Evolutionary conservation across 1,139 yeast genomes (phyloP).

Genomic region (Arxiozyma telluris): DNA sequence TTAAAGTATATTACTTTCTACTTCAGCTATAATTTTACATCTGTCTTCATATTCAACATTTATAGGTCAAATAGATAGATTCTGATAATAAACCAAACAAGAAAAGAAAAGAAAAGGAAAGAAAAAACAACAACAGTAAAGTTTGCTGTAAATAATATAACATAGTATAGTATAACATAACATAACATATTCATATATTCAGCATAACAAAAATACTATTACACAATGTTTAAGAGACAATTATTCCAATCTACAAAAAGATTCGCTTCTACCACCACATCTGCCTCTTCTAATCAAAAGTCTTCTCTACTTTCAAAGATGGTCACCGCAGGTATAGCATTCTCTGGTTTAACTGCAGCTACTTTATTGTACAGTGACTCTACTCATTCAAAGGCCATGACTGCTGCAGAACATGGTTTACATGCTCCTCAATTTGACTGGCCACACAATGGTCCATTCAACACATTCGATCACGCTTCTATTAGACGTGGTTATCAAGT

Average conservation of each 20-base stretch:
- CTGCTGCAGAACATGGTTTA: slow-evolving; percentile 98
- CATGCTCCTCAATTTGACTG: slow-evolving; percentile 90
- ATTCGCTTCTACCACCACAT: slow-evolving; percentile 2
- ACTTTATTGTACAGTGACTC: slow-evolving; percentile 72
- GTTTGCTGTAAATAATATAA: too few relatives aligned
- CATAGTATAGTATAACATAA: not conserved
- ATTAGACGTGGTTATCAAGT: slow-evolving; percentile 99
- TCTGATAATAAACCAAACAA: too few relatives aligned
- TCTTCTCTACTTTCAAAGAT: slow-evolving; percentile 36
- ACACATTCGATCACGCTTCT: slow-evolving; percentile 90
- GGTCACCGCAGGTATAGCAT: slow-evolving; percentile 46
- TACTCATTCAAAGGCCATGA: slow-evolving; percentile 88
- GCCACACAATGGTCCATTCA: slow-evolving; percentile 91
- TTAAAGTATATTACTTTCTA: too few relatives aligned
- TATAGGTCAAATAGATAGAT: not conserved
- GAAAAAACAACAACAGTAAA: too few relatives aligned
- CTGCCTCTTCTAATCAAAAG: not conserved
- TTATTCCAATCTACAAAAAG: not conserved
- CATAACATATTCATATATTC: not conserved
- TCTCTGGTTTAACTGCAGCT: slow-evolving; percentile 66
- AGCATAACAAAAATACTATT: not conserved
- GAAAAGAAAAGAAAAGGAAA: too few relatives aligned
- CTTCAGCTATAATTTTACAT: not conserved
- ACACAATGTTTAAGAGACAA: not conserved
- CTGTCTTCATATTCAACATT: not conserved